Conservation (phyloP, 768 basidiomycete genomes). For the Rubroboletus pulcherrimus region DNA sequence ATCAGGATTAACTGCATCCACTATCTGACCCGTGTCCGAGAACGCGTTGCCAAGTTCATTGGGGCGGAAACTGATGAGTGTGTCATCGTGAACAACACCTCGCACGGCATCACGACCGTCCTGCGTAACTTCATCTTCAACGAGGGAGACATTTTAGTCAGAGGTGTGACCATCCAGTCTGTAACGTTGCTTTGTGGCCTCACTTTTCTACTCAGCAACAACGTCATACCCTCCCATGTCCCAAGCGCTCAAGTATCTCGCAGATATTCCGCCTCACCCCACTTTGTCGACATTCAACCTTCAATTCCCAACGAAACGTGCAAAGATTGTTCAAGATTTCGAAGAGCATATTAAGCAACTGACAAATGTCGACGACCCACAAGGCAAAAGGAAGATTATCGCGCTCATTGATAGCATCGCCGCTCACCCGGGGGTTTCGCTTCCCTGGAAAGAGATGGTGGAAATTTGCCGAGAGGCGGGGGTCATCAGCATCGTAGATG, state of each 20-base stretch:
- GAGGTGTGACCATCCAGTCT: constrained; percentile 24
- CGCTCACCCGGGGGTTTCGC: constrained; percentile 54
- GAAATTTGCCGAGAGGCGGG: constrained; percentile 59
- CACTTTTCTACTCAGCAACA: constrained; percentile 35
- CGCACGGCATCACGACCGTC: constrained; percentile 53
- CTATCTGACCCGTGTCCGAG: constrained; percentile 38
- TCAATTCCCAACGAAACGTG: constrained; percentile 54
- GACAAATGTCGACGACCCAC: constrained; percentile 16
- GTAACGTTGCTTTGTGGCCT: background rate
- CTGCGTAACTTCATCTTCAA: constrained; percentile 52
- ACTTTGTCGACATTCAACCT: constrained; percentile 46
- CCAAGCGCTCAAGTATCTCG: constrained; percentile 49
- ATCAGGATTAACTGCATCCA: constrained; percentile 36
- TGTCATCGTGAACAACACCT: constrained; percentile 40
- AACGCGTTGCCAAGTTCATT: constrained; percentile 45
- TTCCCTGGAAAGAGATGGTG: constrained; percentile 74
- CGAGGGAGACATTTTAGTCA: constrained; percentile 61
- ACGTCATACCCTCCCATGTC: constrained; percentile 57
- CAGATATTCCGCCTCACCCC: constrained; percentile 55
- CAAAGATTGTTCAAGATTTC: constrained; percentile 51
- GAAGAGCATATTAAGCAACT: constrained; percentile 34
- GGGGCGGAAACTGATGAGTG: constrained; percentile 54
- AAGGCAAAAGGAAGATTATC: constrained; percentile 46
- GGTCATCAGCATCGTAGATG: constrained; percentile 70
- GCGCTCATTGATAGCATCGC: constrained; percentile 68